Conservation (phyloP, 208 protist species). For the Leishmania amazonensis region DNA sequence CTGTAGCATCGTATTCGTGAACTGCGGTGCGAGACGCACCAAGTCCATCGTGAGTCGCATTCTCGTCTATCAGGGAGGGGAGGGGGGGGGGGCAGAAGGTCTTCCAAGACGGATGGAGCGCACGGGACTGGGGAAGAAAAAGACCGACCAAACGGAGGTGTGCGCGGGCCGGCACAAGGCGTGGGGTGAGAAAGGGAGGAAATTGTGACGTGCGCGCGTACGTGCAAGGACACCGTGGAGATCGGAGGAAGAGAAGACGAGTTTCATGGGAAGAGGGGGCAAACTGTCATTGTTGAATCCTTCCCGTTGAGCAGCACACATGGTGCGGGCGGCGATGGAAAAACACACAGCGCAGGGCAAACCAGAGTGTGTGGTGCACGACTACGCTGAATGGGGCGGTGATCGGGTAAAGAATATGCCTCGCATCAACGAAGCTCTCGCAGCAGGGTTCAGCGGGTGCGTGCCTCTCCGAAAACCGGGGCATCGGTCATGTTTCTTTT, state of each 20-base stretch:
- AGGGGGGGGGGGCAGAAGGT: neutral
- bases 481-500: neutral
- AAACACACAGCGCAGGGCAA: neutral
- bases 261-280: neutral
- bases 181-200: too few species aligned
- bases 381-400: neutral
- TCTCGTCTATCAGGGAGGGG: neutral
- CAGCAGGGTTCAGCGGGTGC: neutral
- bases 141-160: slow-evolving; percentile 3
- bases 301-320: neutral
- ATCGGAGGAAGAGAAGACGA: neutral
- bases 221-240: slow-evolving; percentile 4
- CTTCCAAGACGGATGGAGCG: neutral
- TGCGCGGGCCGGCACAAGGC: neutral
- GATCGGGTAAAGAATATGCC: neutral
- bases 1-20: slow-evolving; percentile 83
- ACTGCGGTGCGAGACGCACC: slow-evolving; percentile 80
- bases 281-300: neutral
- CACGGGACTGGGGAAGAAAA: slow-evolving; percentile 5
- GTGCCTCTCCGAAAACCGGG: neutral
- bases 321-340: neutral
- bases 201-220: neutral
- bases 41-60: slow-evolving; percentile 85
- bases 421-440: neutral
- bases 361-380: neutral